Evolutionary conservation across 805 yeast species (phyloP).

Genomic region (Wickerhamiella siamensis): DNA sequence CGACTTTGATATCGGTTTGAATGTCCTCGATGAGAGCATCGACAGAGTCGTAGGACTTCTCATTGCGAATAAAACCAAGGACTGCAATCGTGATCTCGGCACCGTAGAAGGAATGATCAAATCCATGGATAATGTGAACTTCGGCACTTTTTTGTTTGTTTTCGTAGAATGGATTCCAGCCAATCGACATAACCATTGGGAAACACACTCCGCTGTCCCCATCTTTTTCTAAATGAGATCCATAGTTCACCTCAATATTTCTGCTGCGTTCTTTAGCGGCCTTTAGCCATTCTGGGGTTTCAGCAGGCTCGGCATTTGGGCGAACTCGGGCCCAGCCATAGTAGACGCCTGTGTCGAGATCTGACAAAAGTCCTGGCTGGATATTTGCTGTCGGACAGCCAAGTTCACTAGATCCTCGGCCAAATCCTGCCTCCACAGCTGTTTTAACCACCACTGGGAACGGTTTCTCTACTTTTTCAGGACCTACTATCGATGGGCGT

Average conservation of each 20-base stretch:
- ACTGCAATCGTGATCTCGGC: constrained; percentile 54
- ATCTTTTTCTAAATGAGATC: constrained; percentile 32
- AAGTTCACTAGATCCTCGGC: constrained; percentile 84
- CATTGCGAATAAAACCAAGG: constrained; percentile 85
- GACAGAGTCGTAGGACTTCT: constrained; percentile 64
- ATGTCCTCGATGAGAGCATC: constrained; percentile 83
- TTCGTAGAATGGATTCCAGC: constrained; percentile 86
- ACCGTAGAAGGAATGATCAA: constrained; percentile 62
- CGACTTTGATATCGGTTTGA: constrained; percentile 59
- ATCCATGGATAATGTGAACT: constrained; percentile 69
- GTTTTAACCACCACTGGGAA: constrained; percentile 25
- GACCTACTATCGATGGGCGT: constrained; percentile 23
- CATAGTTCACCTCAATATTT: constrained; percentile 46
- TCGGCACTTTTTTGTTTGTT: constrained; percentile 71
- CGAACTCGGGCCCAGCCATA: constrained; percentile 55
- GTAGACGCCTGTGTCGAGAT: constrained; percentile 64
- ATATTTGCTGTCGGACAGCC: constrained; percentile 95
- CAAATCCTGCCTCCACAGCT: constrained; percentile 68
- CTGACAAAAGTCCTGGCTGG: constrained; percentile 39
- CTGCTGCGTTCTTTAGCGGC: constrained; percentile 22
- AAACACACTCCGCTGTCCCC: constrained; percentile 32
- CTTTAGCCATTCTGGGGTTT: constrained; percentile 21
- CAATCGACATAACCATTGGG: constrained; percentile 92
- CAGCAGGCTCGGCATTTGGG: constrained; percentile 5
- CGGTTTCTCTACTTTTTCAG: constrained; percentile 23